Evolutionary conservation across 2,329 filamentous ascomycete species (phyloP).

Genomic region (Xylaria hypoxylon): DNA sequence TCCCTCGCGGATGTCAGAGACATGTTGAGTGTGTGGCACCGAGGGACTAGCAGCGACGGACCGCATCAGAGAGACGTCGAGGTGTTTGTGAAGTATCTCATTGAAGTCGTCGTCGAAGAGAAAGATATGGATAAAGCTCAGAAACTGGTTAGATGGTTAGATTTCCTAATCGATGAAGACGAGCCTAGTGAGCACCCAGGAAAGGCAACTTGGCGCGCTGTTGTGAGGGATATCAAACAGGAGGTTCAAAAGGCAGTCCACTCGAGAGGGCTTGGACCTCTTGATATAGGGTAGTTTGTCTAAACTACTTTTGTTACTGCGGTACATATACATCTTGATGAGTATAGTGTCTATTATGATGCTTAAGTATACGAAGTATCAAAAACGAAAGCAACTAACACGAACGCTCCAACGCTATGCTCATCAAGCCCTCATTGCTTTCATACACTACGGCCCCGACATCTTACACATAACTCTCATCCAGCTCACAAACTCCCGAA

Average conservation of each 20-base stretch:
- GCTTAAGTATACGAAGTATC: constrained; percentile 4
- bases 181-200: constrained; percentile 51
- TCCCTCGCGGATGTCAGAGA: constrained; percentile 72
- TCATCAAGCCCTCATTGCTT: neutral
- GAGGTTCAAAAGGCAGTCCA: constrained; percentile 67
- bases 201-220: constrained; percentile 60
- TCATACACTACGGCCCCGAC: neutral
- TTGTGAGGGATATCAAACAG: constrained; percentile 58
- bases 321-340: constrained; percentile 4
- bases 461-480: neutral
- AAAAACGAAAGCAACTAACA: neutral
- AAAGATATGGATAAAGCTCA: constrained; percentile 80
- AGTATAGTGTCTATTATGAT: constrained; percentile 26
- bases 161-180: constrained; percentile 65
- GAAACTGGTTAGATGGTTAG: constrained; percentile 76
- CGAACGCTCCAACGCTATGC: neutral
- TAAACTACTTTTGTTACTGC: neutral
- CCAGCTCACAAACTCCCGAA: constrained; percentile 14
- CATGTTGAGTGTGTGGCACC: constrained; percentile 81
- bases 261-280: constrained; percentile 66
- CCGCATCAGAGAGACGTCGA: constrained; percentile 83
- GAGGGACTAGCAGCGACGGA: constrained; percentile 76
- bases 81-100: constrained; percentile 79
- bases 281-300: constrained; percentile 57
- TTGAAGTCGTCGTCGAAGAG: constrained; percentile 79